Percentiles rank a stretch among this genome's conserved stretches.
Evolutionary conservation across 1,284 basidiomycete species (phyloP).

Genomic region (Apiotrichum mycotoxinovorans): DNA sequence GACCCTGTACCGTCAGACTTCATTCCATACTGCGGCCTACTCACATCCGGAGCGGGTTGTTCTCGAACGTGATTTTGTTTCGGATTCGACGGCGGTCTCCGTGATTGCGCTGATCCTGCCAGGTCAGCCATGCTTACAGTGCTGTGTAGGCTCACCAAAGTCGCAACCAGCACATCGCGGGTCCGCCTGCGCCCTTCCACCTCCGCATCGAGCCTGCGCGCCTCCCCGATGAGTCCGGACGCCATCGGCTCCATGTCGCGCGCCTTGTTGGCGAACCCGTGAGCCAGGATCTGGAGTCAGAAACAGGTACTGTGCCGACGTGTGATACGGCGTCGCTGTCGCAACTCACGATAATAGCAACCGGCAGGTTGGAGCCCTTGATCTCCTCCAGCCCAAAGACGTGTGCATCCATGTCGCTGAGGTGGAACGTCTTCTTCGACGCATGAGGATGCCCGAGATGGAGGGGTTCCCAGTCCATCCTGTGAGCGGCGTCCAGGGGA

Average conservation of each 20-base stretch:
- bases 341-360: constrained; percentile 11
- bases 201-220: constrained; percentile 3
- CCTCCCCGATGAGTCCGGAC: constrained; percentile 33
- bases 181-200: constrained; percentile 13
- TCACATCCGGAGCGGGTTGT: constrained; percentile 60
- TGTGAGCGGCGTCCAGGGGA: not conserved
- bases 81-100: constrained; percentile 59
- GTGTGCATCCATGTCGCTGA: constrained; percentile 35
- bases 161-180: constrained; percentile 42
- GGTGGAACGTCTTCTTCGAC: constrained; percentile 13
- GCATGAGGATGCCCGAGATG: constrained; percentile 20
- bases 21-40: constrained; percentile 1
- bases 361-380: constrained; percentile 22
- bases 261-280: constrained; percentile 35
- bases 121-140: not conserved
- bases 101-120: constrained; percentile 74
- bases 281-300: constrained; percentile 31
- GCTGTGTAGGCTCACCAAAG: constrained; percentile 23
- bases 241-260: constrained; percentile 36
- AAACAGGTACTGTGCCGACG: not conserved
- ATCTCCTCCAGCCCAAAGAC: constrained; percentile 45
- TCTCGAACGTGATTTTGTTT: constrained; percentile 61
- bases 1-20: constrained; percentile 30
- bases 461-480: constrained; percentile 19
- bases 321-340: not conserved